phyloP scores from a whole-genome alignment of 768 basidiomycete species.

The Mrakia gelida region DNA sequence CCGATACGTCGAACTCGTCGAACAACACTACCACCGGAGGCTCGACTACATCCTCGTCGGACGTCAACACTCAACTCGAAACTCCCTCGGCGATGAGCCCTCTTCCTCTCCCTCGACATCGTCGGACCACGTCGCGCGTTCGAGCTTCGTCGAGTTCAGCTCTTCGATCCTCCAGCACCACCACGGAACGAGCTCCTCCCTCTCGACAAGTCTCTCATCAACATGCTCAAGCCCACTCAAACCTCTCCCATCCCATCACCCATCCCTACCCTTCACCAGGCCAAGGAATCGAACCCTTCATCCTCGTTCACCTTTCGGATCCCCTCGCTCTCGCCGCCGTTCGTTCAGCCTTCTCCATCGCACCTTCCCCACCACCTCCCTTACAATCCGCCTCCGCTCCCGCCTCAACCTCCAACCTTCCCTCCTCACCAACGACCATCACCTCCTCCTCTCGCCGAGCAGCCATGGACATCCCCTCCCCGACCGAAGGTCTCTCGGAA shows the following conservation, averaged over 20 bases:
- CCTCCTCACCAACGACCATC: neutral
- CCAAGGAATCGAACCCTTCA: constrained; percentile 13
- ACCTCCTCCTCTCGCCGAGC: neutral
- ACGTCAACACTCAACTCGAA: neutral
- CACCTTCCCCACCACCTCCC: neutral
- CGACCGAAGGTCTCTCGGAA: neutral
- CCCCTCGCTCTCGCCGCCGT: constrained; percentile 17
- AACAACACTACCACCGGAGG: neutral
- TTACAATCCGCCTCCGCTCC: neutral
- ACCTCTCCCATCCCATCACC: neutral
- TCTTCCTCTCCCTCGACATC: neutral
- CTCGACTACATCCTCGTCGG: neutral
- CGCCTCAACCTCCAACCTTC: neutral
- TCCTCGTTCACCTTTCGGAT: constrained; percentile 23
- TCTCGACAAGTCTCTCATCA: neutral
- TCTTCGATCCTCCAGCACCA: neutral
- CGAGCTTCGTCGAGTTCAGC: constrained; percentile 8
- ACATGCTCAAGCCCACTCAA: neutral
- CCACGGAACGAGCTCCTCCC: neutral
- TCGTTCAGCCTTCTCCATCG: constrained; percentile 17
- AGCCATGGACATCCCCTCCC: neutral
- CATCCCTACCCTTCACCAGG: constrained; percentile 5
- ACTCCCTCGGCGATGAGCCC: constrained; percentile 9
- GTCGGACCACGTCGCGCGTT: neutral
- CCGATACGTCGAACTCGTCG: neutral